Conservation (phyloP, 257 asterid genomes). For the Forsythia suspensa region DNA sequence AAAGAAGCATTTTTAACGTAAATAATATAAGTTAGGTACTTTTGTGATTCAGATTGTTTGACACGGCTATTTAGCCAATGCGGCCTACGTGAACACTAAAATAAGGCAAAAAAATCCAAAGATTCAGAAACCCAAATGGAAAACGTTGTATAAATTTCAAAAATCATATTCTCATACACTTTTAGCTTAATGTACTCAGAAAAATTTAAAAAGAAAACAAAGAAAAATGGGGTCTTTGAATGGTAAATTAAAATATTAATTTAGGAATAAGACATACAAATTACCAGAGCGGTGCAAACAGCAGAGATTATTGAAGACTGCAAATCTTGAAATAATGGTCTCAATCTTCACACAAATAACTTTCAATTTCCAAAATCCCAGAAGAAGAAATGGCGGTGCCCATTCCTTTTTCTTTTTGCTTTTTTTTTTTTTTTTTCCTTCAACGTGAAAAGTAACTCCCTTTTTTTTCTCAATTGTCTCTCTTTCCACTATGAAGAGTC, state of each 20-base stretch:
- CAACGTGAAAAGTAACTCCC: too few species aligned
- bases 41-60: too few species aligned
- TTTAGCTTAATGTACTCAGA: not conserved
- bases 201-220: too few species aligned
- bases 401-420: too few species aligned
- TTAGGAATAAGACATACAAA: conserved; percentile 16
- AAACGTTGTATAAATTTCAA: not conserved
- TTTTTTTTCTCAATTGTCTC: too few species aligned
- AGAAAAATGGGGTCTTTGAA: not conserved
- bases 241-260: not conserved
- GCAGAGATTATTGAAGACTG: conserved; percentile 12
- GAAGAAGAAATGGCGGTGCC: not conserved
- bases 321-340: conserved; percentile 20
- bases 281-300: conserved; percentile 21
- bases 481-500: too few species aligned
- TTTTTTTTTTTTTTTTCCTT: too few species aligned
- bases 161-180: not conserved
- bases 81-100: not conserved
- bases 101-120: not conserved
- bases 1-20: too few species aligned
- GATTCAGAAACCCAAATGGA: conserved; percentile 14
- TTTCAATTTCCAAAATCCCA: not conserved
- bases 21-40: too few species aligned
- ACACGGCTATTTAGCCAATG: too few species aligned
- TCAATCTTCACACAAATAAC: conserved; percentile 16